These are phyloP conservation scores for Aspergillus sp. DNA, from an alignment of 2,329 filamentous ascomycete species.

Conservation along the genomic window DNA sequence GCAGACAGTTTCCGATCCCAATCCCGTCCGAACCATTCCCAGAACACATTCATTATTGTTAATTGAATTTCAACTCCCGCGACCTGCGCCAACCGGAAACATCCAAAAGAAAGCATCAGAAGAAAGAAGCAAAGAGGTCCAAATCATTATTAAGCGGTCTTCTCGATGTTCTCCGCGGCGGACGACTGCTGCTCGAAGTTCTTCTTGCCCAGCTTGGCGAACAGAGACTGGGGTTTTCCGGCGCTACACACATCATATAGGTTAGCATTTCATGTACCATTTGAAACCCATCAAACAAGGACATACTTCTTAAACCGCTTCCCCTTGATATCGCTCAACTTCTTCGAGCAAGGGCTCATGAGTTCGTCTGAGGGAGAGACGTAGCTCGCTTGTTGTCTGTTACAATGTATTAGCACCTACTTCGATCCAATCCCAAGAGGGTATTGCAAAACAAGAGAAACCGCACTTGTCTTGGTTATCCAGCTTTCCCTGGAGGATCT, in stretches of 20 bases:
- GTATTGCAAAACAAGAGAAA: background rate
- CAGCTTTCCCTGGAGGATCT: slow-evolving; percentile 47
- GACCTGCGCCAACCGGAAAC: slow-evolving; percentile 16
- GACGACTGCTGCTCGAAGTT: slow-evolving; percentile 45
- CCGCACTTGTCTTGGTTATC: slow-evolving; percentile 45
- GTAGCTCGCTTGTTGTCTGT: slow-evolving; percentile 43
- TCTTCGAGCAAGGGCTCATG: slow-evolving; percentile 56
- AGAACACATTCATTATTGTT: slow-evolving; percentile 2
- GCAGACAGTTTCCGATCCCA: slow-evolving; percentile 18
- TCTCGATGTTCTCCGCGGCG: slow-evolving; percentile 10
- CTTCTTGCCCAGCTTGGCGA: slow-evolving; percentile 53
- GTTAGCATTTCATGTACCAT: background rate
- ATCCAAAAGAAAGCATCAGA: background rate
- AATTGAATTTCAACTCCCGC: slow-evolving; percentile 18
- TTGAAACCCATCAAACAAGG: background rate
- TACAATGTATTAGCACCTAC: slow-evolving; percentile 9
- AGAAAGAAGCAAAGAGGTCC: background rate
- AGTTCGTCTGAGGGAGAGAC: slow-evolving; percentile 56
- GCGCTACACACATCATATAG: slow-evolving; percentile 29
- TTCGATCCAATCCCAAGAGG: background rate
- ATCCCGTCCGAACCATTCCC: slow-evolving; percentile 1
- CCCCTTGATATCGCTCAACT: slow-evolving; percentile 54
- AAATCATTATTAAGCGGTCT: slow-evolving; percentile 2
- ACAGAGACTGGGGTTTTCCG: slow-evolving; percentile 50
- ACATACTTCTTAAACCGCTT: slow-evolving; percentile 54